phyloP scores from a whole-genome alignment of 1,284 basidiomycete genomes.

The Coriolopsis trogii region DNA sequence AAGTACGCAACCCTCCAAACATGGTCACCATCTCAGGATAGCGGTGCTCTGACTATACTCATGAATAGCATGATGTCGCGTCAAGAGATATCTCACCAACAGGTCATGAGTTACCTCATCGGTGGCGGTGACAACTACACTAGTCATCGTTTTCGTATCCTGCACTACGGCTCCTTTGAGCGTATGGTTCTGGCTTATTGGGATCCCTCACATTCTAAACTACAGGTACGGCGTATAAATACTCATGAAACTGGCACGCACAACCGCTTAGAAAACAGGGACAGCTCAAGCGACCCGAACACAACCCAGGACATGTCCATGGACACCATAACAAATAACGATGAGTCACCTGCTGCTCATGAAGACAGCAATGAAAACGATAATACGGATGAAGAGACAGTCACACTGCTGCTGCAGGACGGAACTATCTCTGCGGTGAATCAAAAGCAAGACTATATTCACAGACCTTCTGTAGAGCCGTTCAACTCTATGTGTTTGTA shows the following conservation, averaged over 20 bases:
- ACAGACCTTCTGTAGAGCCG: not conserved
- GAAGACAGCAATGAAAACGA: too few species aligned
- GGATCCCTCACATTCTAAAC: too few species aligned
- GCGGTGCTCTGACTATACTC: not conserved
- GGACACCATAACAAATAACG: too few species aligned
- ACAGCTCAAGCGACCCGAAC: not conserved
- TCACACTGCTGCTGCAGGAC: not conserved
- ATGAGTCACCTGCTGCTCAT: too few species aligned
- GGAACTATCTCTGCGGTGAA: not conserved
- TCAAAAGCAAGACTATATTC: slow-evolving; percentile 3
- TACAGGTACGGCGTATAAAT: too few species aligned
- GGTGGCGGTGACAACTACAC: slow-evolving; percentile 4
- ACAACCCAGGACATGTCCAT: not conserved
- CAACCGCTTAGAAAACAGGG: too few species aligned
- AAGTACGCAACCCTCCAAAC: not conserved
- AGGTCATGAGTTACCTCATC: slow-evolving; percentile 15
- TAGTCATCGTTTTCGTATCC: not conserved
- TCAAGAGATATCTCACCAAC: slow-evolving; percentile 9
- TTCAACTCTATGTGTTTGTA: not conserved
- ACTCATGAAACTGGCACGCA: not conserved
- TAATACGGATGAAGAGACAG: not conserved
- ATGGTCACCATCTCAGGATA: not conserved
- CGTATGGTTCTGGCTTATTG: not conserved
- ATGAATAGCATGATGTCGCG: slow-evolving; percentile 1
- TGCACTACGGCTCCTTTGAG: slow-evolving; percentile 1